Base-by-base conservation (phyloP, 176 grass and related monocot species). In the Poa annua region DNA sequence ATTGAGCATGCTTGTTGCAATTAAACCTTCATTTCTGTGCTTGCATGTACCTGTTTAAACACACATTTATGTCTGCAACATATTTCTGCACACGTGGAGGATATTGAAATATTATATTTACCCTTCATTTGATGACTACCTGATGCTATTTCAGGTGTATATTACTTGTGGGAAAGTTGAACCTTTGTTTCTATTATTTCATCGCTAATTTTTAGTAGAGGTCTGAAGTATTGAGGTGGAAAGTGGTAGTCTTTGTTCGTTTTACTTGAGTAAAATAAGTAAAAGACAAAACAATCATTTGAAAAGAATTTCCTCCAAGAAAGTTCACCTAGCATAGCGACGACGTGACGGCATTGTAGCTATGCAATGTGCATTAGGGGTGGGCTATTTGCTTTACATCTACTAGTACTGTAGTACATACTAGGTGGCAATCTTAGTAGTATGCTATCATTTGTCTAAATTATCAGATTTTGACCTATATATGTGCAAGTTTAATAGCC, bases 271-370 rank as follows among this genome's bases (percentile, higher is more conserved):
- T 47, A 41, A 9, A 47, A 41, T 81, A 71, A 56, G 50, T 54
- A 81, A 36, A 56, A 55, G 50, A 56, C 48, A 42, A 71, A 42
- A 7, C 38, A 38, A 57, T 7, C 42, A 26, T 71, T 79, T 63
- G 76, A 76, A 48, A 75, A 12, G 32, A 52, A 51, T 26, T 6
- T 66, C 47, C 62, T 52, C 62, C 1, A 38, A 25, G 47, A 68
- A 51, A 68, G 63, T 81, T 81, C 66, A 56, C 66, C 79, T 70
- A 47, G 20, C 79, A 71, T 70, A 50, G 50, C 1, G 16, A 68
- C 25, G n/a, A 66, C 20, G 32, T 68, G 78, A 68, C 12, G 38
- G 20, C 47, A 22, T 81, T 55, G 66, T 29, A 57, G 51, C 35
- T 71, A 22, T 8, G 3, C 21, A 16, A 20, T 70, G 42, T 24